phyloP scores from a whole-genome alignment of 805 yeast species.

The Candida nanaspora region DNA sequence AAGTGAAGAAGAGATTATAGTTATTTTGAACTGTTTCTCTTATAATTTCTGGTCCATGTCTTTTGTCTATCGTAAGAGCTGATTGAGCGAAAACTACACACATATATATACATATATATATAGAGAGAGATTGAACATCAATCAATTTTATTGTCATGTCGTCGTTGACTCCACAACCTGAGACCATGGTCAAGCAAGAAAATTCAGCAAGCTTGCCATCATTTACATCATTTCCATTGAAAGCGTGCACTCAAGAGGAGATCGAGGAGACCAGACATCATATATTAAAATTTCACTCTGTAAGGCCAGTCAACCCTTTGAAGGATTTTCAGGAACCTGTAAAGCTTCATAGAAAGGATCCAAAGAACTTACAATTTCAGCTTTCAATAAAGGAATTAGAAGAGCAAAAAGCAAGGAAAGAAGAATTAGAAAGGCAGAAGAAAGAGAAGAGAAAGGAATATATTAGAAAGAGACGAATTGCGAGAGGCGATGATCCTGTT shows the following conservation, averaged over 20 bases:
- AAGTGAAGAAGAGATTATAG: too few relatives aligned
- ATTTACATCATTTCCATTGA: slow-evolving; percentile 48
- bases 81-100: too few relatives aligned
- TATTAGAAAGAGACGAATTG: slow-evolving; percentile 10
- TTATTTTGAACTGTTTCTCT: too few relatives aligned
- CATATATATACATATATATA: too few relatives aligned
- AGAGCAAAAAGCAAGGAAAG: slow-evolving; percentile 41
- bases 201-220: not conserved
- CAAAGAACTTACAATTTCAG: slow-evolving; percentile 83
- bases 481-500: slow-evolving; percentile 10
- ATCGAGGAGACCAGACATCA: slow-evolving; percentile 70
- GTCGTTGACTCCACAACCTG: not conserved
- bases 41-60: too few relatives aligned
- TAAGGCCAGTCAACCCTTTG: slow-evolving; percentile 63
- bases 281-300: slow-evolving; percentile 72
- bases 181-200: not conserved
- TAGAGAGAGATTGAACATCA: too few relatives aligned
- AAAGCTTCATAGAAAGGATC: slow-evolving; percentile 87
- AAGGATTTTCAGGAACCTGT: slow-evolving; percentile 74
- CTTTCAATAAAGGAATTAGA: slow-evolving; percentile 72
- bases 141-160: too few relatives aligned
- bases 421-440: slow-evolving; percentile 30
- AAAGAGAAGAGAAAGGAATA: slow-evolving; percentile 31
- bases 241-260: slow-evolving; percentile 68
- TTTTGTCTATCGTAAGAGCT: too few relatives aligned